A percentile compares a stretch with the other conserved stretches of the same genome.
Conservation (phyloP, 208 protist genomes). For the Wallacemonas collosoma region DNA sequence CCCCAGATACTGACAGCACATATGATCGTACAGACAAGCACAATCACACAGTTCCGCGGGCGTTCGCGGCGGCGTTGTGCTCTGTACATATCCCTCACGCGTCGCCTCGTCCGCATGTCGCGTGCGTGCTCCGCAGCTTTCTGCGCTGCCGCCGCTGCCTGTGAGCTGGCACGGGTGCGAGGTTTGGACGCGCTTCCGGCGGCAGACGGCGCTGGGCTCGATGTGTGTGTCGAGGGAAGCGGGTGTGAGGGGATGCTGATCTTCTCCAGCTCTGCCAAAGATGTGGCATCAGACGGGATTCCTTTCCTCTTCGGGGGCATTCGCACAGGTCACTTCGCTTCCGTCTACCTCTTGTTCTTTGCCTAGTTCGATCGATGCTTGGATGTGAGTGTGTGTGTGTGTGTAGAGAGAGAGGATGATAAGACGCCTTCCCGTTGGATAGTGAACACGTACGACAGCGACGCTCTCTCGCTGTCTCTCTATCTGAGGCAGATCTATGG, state of each 20-base stretch:
- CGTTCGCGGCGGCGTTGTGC: neutral
- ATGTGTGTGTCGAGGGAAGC: neutral
- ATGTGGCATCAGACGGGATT: neutral
- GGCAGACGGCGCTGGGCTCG: neutral
- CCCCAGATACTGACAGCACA: neutral
- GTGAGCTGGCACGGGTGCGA: neutral
- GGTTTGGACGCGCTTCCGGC: neutral
- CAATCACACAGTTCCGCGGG: slow-evolving; percentile 1
- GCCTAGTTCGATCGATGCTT: neutral
- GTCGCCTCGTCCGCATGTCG: neutral
- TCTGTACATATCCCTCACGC: neutral
- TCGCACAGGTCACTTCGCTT: neutral
- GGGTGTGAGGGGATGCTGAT: slow-evolving; percentile 2
- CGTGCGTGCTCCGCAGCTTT: neutral
- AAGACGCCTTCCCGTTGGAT: too few species aligned
- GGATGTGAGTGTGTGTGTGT: neutral
- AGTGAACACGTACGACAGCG: too few species aligned
- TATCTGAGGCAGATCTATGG: too few species aligned
- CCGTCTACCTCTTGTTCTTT: too few species aligned
- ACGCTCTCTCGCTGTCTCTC: too few species aligned
- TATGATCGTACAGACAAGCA: slow-evolving; percentile 1
- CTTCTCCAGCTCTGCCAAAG: neutral
- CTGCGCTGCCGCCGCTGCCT: neutral
- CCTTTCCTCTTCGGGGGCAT: slow-evolving; percentile 1
- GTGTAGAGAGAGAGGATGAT: neutral